Evolutionary conservation across 352 stramenopile species (phyloP), one percentile per base, ranked within the genome.

Genomic region (Globisporangium emineosum): DNA sequence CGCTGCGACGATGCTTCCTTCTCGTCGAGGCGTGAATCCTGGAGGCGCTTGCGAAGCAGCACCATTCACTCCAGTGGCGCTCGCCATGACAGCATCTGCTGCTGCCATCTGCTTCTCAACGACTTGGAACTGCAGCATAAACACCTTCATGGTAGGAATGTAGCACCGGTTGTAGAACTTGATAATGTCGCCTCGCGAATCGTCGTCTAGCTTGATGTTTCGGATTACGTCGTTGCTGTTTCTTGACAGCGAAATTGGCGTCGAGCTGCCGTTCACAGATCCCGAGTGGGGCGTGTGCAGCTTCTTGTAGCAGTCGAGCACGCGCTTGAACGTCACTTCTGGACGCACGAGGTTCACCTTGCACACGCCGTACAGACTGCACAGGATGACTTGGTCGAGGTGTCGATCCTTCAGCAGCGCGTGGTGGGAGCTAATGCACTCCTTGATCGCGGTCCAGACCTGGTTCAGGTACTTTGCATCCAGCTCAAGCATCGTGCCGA

Each of bases 161-260:
- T 82, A 94, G 67, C 83, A 93, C 12, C 82, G 74, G 59, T 94
- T 96, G 75, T 96, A 96, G 57, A 94, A 96, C 72, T 93, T 94
- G 72, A 96, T 94, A 62, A 96, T 91, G 58, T 96, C 85, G 33
- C 87, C 87, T n/a, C 74, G 73, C 6, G 74, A 75, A 43, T 83
- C 54, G 42, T 76, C 68, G 37, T 93, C 83, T 7, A 94, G 67
- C 56, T 87, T 86, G 62, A 95, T 92, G 29, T 81, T 79, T n/a
- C 86, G 77, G 12, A 91, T 91, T n/a, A 92, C 70, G 35, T 88
- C 81, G 55, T 87, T 78, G 19, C 71, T 76, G 51, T 71, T 83
- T 0, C 80, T 72, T 5, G 72, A 64, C 2, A 81, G 61, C 40
- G 77, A 70, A 5, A 73, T 51, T 1, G 69, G 70, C 5, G 68